A percentile compares a stretch with the other conserved stretches of the same genome.
Conservation (phyloP, 495 filamentous ascomycete species). For the Hyaloscypha bicolor region DNA sequence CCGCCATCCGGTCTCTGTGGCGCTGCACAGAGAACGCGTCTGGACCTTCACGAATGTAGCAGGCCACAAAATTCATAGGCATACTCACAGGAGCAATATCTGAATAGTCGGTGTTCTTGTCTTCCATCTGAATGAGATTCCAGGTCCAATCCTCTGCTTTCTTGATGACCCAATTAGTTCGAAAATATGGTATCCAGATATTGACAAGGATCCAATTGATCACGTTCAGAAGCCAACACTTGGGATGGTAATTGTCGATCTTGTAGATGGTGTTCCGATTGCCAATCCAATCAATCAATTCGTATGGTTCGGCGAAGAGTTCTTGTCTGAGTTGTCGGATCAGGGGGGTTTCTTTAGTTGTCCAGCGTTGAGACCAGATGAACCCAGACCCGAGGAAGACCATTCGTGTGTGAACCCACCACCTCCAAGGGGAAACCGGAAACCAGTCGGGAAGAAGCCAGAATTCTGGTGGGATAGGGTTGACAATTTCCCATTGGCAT, state of each 20-base stretch:
- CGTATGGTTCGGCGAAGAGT: slow-evolving; percentile 79
- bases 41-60: slow-evolving; percentile 82
- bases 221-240: slow-evolving; percentile 76
- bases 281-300: slow-evolving; percentile 70
- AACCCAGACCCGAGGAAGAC: slow-evolving; percentile 93
- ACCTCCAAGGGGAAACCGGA: slow-evolving; percentile 91
- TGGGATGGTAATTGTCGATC: slow-evolving; percentile 90
- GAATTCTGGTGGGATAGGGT: slow-evolving; percentile 88
- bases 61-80: slow-evolving; percentile 82
- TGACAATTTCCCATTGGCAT: slow-evolving; percentile 88
- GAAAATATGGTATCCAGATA: slow-evolving; percentile 75
- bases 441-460: slow-evolving; percentile 97
- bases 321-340: slow-evolving; percentile 77
- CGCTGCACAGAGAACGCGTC: slow-evolving; percentile 72
- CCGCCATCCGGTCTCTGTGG: slow-evolving; percentile 78
- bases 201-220: slow-evolving; percentile 77
- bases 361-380: slow-evolving; percentile 79
- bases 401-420: slow-evolving; percentile 97
- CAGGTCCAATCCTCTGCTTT: slow-evolving; percentile 73
- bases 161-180: slow-evolving; percentile 56
- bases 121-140: slow-evolving; percentile 81
- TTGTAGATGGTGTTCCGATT: slow-evolving; percentile 83
- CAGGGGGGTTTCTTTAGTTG: slow-evolving; percentile 68
- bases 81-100: slow-evolving; percentile 87
- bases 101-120: slow-evolving; percentile 86